These are phyloP conservation scores for Biancaea sappan DNA, from an alignment of 306 rosid species.

Conservation along the genomic window DNA sequence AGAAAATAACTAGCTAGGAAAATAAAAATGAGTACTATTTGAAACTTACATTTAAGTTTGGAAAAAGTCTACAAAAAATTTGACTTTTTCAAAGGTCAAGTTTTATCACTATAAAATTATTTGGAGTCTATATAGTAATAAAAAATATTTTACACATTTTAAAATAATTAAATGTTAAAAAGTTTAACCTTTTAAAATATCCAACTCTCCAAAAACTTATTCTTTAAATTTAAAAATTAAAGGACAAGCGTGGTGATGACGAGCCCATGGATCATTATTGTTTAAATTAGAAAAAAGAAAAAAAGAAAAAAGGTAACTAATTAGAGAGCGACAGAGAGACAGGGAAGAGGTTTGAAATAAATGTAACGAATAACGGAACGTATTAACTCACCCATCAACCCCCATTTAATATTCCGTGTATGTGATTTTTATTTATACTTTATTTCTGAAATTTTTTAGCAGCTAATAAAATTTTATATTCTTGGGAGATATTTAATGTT, in stretches of 20 bases:
- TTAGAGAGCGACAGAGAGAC: too few species aligned
- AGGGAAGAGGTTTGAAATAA: slow-evolving; percentile 26
- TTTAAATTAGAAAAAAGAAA: not conserved
- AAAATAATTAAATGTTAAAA: too few species aligned
- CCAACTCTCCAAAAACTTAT: too few species aligned
- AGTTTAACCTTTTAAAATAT: too few species aligned
- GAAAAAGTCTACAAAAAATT: too few species aligned
- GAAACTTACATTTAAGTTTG: not conserved
- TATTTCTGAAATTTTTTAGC: not conserved
- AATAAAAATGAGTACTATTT: not conserved
- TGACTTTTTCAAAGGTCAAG: too few species aligned
- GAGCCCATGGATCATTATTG: not conserved
- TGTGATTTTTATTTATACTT: not conserved
- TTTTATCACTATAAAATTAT: too few species aligned
- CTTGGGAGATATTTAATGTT: too few species aligned
- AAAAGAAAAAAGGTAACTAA: not conserved
- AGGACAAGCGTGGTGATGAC: not conserved
- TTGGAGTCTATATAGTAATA: too few species aligned
- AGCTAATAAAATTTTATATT: too few species aligned
- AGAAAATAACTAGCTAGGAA: not conserved
- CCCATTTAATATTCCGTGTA: slow-evolving; percentile 30
- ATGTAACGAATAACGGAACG: slow-evolving; percentile 44
- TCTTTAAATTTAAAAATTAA: too few species aligned
- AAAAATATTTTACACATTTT: too few species aligned
- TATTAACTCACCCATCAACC: slow-evolving; percentile 43